These are phyloP conservation scores for Xylaria venustula DNA, from an alignment of 495 filamentous ascomycete genomes.

Conservation along the genomic window DNA sequence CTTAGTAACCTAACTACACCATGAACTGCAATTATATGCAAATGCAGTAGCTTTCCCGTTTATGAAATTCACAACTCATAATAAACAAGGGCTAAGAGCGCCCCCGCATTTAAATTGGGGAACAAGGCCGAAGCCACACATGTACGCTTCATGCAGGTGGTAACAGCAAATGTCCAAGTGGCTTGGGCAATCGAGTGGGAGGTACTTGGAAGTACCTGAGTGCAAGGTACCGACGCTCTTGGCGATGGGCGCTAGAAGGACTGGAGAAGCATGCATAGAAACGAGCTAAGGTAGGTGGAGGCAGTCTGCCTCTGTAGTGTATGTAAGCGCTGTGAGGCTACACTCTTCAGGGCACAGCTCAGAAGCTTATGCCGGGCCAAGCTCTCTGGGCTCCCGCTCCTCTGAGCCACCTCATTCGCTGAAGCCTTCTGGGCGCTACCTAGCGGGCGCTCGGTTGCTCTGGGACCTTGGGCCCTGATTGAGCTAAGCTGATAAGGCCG, in stretches of 20 bases:
- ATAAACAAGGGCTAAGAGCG: too few relatives aligned
- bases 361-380: slow-evolving; percentile 3
- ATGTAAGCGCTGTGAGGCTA: slow-evolving; percentile 14
- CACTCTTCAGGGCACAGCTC: not conserved
- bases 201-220: slow-evolving; percentile 6
- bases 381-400: slow-evolving; percentile 13
- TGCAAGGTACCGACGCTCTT: slow-evolving; percentile 14
- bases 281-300: slow-evolving; percentile 18
- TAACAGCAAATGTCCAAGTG: not conserved
- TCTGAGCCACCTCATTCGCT: not conserved
- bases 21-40: not conserved
- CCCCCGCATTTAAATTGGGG: slow-evolving; percentile 2
- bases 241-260: slow-evolving; percentile 27
- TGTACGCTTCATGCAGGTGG: too few relatives aligned
- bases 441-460: not conserved
- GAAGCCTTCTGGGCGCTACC: not conserved
- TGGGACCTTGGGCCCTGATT: not conserved
- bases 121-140: not conserved
- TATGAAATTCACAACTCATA: too few relatives aligned
- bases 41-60: not conserved
- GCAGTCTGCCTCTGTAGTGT: too few relatives aligned
- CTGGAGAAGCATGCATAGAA: slow-evolving; percentile 33
- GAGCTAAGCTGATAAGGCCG: slow-evolving; percentile 9
- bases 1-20: not conserved
- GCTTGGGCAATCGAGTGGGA: not conserved